Conservation (phyloP, 2,329 filamentous ascomycete species). For the Phialophora tarda region DNA sequence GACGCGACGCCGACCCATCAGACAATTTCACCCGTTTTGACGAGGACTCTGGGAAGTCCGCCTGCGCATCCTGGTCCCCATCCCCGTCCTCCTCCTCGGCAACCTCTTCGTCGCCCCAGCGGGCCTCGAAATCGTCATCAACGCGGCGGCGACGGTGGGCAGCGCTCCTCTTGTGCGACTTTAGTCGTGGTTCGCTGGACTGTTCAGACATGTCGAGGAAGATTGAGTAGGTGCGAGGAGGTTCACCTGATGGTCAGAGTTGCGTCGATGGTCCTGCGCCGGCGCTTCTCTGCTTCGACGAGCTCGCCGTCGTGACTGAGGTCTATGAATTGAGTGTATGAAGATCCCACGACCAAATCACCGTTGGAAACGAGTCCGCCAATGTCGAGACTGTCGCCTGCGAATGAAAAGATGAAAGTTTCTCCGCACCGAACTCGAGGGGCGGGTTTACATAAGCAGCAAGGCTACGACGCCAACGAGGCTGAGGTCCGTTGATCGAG, state of each 20-base stretch:
- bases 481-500: neutral
- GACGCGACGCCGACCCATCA: conserved; percentile 50
- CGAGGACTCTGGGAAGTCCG: conserved; percentile 70
- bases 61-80: conserved; percentile 58
- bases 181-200: conserved; percentile 30
- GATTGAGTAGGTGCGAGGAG: neutral
- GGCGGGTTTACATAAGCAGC: neutral
- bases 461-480: neutral
- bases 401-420: neutral
- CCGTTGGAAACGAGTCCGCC: neutral
- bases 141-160: conserved; percentile 36
- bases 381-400: neutral
- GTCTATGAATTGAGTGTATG: neutral
- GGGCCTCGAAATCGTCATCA: conserved; percentile 69
- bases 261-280: neutral
- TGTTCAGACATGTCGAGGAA: conserved; percentile 33
- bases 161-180: conserved; percentile 30
- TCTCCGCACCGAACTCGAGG: neutral
- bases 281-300: neutral
- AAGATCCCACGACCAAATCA: neutral
- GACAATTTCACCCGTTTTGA: conserved; percentile 74
- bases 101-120: conserved; percentile 80
- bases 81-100: conserved; percentile 56
- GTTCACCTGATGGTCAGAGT: conserved; percentile 25
- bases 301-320: neutral